phyloP scores from a whole-genome alignment of 2,329 filamentous ascomycete species.

The Graphilbum sp. region DNA sequence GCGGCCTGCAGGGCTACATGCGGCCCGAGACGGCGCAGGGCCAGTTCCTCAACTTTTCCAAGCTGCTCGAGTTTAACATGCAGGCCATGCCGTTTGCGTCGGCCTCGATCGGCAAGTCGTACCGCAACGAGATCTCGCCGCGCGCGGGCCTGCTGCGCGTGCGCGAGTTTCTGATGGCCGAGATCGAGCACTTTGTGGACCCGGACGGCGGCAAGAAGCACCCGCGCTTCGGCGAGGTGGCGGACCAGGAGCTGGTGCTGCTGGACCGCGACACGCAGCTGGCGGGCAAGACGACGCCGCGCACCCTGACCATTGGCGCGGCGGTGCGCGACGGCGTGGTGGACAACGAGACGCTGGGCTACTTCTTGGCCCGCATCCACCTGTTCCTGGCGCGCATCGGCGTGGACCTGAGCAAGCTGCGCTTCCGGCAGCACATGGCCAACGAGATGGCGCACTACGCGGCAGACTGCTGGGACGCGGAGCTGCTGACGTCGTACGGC shows the following conservation, averaged over 20 bases:
- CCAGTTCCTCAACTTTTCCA: constrained; percentile 87
- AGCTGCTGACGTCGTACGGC: constrained; percentile 78
- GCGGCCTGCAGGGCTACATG: constrained; percentile 70
- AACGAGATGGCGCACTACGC: constrained; percentile 77
- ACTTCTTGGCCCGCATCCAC: constrained; percentile 90
- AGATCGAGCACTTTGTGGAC: constrained; percentile 97
- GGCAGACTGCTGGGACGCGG: constrained; percentile 93
- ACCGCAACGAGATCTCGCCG: constrained; percentile 95
- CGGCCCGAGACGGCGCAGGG: constrained; percentile 94
- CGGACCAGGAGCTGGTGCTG: constrained; percentile 67
- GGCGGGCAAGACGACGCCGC: constrained; percentile 62
- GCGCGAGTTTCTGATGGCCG: constrained; percentile 95
- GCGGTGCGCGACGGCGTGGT: constrained; percentile 71
- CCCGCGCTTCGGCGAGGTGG: constrained; percentile 68
- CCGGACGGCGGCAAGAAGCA: constrained; percentile 93
- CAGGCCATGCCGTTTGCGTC: constrained; percentile 93
- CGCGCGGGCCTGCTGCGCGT: constrained; percentile 82
- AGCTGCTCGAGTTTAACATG: constrained; percentile 93
- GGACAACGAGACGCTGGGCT: constrained; percentile 94
- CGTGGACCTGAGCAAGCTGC: constrained; percentile 71
- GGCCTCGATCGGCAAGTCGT: constrained; percentile 92
- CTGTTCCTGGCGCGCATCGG: constrained; percentile 81
- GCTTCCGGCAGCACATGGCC: constrained; percentile 92
- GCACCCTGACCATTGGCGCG: constrained; percentile 63
- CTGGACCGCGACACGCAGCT: constrained; percentile 77